phyloP scores from a whole-genome alignment of 495 filamentous ascomycete genomes.

The Xylaria grammica region DNA sequence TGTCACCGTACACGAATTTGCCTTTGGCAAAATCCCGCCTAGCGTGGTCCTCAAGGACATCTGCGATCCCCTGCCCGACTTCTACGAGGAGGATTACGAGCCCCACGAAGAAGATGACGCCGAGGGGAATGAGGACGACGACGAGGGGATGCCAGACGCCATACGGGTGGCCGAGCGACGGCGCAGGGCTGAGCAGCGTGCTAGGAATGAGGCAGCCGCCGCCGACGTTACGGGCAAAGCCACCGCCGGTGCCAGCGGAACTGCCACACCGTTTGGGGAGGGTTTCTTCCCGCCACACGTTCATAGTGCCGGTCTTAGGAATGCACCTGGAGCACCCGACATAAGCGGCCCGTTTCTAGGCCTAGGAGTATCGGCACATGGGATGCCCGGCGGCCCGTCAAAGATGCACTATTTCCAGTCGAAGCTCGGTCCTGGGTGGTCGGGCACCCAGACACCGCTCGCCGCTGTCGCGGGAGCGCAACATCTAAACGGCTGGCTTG shows the following conservation, averaged over 20 bases:
- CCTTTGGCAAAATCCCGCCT: slow-evolving; percentile 83
- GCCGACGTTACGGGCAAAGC: slow-evolving; percentile 20
- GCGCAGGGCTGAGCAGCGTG: slow-evolving; percentile 43
- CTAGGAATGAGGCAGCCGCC: slow-evolving; percentile 29
- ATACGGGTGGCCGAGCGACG: slow-evolving; percentile 51
- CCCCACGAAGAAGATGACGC: slow-evolving; percentile 51
- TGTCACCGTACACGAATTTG: slow-evolving; percentile 91
- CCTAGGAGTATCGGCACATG: slow-evolving; percentile 60
- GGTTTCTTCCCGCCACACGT: slow-evolving; percentile 43
- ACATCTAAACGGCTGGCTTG: slow-evolving; percentile 49
- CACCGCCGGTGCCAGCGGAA: slow-evolving; percentile 14
- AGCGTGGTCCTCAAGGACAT: slow-evolving; percentile 94
- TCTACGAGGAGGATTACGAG: slow-evolving; percentile 85
- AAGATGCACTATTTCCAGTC: slow-evolving; percentile 92
- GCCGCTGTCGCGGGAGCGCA: slow-evolving; percentile 79
- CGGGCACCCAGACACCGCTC: slow-evolving; percentile 85
- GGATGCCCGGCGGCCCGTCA: slow-evolving; percentile 83
- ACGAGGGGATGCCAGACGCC: slow-evolving; percentile 42
- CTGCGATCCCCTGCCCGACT: slow-evolving; percentile 91
- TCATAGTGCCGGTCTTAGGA: slow-evolving; percentile 38
- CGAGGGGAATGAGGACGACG: slow-evolving; percentile 41
- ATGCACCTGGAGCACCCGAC: slow-evolving; percentile 47
- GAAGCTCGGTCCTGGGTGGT: slow-evolving; percentile 75
- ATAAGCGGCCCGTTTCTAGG: slow-evolving; percentile 69
- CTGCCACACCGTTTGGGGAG: slow-evolving; percentile 28